Conservation (phyloP, 495 filamentous ascomycete genomes). For the Penicillium desertorum region DNA sequence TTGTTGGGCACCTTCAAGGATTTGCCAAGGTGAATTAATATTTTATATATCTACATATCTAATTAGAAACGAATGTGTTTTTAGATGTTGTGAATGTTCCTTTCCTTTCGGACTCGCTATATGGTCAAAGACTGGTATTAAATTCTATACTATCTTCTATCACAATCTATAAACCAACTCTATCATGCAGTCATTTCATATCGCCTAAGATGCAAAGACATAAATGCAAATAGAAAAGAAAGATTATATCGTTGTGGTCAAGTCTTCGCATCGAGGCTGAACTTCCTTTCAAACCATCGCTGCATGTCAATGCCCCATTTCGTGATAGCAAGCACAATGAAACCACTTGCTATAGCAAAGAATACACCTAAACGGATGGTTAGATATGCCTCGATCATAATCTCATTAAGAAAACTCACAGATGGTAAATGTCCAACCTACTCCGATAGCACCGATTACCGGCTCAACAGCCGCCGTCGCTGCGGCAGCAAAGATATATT, state of each 20-base stretch:
- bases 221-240: conserved; percentile 6
- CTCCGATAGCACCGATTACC: conserved; percentile 62
- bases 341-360: conserved; percentile 35
- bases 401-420: conserved; percentile 29
- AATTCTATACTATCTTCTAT: background rate
- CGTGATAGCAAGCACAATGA: conserved; percentile 37
- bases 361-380: conserved; percentile 30
- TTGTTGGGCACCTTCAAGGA: too few species aligned
- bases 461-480: conserved; percentile 65
- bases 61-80: background rate
- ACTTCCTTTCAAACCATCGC: conserved; percentile 38
- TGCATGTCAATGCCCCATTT: conserved; percentile 47
- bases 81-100: too few species aligned
- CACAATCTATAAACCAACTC: conserved; percentile 5
- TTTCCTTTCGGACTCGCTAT: background rate
- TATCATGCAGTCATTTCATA: conserved; percentile 10
- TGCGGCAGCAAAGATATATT: conserved; percentile 67
- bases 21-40: too few species aligned
- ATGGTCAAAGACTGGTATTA: background rate
- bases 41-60: too few species aligned
- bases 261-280: conserved; percentile 24
- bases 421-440: conserved; percentile 58
- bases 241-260: conserved; percentile 2
- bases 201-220: background rate
- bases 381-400: conserved; percentile 1